Evolutionary conservation across 345 rosid species (phyloP).

Genomic region (Salix suchowensis): DNA sequence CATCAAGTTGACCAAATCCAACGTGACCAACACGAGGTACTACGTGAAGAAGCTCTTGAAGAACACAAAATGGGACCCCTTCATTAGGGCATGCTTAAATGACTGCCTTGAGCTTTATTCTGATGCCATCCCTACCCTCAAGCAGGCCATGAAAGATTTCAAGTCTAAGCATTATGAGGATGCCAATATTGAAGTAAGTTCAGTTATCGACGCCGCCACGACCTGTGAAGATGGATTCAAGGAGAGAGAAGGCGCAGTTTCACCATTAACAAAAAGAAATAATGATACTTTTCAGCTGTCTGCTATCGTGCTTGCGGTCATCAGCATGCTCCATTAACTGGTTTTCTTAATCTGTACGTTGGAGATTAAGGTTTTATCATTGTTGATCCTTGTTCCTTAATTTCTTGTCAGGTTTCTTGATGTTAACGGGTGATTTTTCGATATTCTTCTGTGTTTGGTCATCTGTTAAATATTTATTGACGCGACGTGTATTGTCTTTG

Average conservation of each 20-base stretch:
- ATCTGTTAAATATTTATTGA: too few species aligned
- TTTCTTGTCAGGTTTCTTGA: too few species aligned
- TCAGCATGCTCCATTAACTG: constrained; percentile 26
- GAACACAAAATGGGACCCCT: constrained; percentile 32
- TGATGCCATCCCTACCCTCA: constrained; percentile 30
- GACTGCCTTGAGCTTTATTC: constrained; percentile 58
- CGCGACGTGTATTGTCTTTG: background rate
- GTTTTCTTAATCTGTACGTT: background rate
- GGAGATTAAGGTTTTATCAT: too few species aligned
- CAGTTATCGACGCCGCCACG: constrained; percentile 43
- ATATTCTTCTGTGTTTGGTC: too few species aligned
- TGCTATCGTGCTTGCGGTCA: constrained; percentile 49
- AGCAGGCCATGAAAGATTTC: constrained; percentile 37
- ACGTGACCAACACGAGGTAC: constrained; percentile 36
- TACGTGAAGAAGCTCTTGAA: constrained; percentile 28
- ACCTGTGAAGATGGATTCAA: constrained; percentile 65
- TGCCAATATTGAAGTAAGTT: constrained; percentile 39
- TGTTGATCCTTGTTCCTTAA: too few species aligned
- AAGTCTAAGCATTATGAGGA: constrained; percentile 31
- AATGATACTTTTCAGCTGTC: constrained; percentile 38
- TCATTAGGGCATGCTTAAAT: constrained; percentile 22
- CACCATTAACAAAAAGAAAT: constrained; percentile 42
- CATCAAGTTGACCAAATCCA: constrained; percentile 29
- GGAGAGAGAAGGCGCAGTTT: constrained; percentile 30
- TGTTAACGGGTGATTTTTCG: too few species aligned